Base-by-base conservation (phyloP, 306 rosid genomes). In the Dryas alaskensis region DNA sequence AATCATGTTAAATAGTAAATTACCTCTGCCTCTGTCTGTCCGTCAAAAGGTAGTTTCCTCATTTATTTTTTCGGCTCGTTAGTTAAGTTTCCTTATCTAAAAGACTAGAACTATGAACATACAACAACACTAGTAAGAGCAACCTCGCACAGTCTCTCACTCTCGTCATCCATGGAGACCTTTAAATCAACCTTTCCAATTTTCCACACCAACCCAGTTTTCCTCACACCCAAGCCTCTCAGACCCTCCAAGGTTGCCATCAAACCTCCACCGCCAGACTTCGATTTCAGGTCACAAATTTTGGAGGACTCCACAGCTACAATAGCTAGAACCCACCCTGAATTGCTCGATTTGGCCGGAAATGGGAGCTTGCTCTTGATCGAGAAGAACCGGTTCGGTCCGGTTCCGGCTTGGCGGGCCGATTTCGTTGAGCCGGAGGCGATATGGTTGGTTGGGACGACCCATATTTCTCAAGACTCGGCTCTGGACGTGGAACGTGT, bases 321-420 rank as follows among this genome's bases (percentile, higher is more conserved):
- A 65, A 90, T 94, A 9, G 92, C 89, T 40, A 79, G 64, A 76
- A 69, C 80, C 49, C 91, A 91, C 81, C 97, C 97, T 0, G 85
- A 84, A 69, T 74, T 88, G 82, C 95, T 89, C 47, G 97, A 94
- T 76, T 84, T 94, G 77, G 94, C 92, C 4, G 83, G 82, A 10
- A 85, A 82, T 72, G 96, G 97, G 37, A 84, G 62, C 71, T 84
- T 94, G 91, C 86, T 91, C 51, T 74, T 92, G 92, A 69, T 92
- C 8, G 89, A 87, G 81, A 92, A 88, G 87, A 87, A 81, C 61
- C 79, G 70, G 74, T 92, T 86, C 19, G 95, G 97, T 0, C 93
- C 97, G 7, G 88, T 89, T 0, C 97, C 95, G 3, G 76, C 87
- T 5, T 91, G 97, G 98, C 80, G 96, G 65, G 64, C 87, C 31